Evolutionary conservation across 2,329 filamentous ascomycete genomes (phyloP).

Genomic region (Pseudogymnoascus sp.): DNA sequence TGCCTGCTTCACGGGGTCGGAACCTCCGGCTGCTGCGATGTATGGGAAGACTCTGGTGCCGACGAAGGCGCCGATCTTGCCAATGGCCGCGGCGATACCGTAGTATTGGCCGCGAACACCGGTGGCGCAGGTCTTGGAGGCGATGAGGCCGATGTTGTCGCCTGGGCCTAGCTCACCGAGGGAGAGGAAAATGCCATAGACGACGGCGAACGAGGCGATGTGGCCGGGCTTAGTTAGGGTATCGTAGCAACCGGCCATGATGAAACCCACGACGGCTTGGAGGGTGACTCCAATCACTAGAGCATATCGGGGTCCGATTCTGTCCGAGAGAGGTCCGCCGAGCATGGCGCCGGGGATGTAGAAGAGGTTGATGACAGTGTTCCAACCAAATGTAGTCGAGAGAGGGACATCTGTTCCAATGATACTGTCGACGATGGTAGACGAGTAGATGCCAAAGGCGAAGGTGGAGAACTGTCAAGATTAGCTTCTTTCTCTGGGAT

Average conservation of each 20-base stretch:
- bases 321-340: slow-evolving; percentile 71
- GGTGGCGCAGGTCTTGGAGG: slow-evolving; percentile 82
- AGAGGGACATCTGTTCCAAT: slow-evolving; percentile 54
- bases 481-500: slow-evolving; percentile 15
- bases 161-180: slow-evolving; percentile 79
- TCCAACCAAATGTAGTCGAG: slow-evolving; percentile 80
- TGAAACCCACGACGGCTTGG: slow-evolving; percentile 76
- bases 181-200: slow-evolving; percentile 72
- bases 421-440: slow-evolving; percentile 62
- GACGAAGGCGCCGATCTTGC: slow-evolving; percentile 77
- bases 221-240: slow-evolving; percentile 59
- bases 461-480: slow-evolving; percentile 63
- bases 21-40: slow-evolving; percentile 52
- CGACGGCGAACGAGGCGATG: slow-evolving; percentile 68
- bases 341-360: slow-evolving; percentile 77
- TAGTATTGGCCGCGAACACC: slow-evolving; percentile 77
- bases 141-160: slow-evolving; percentile 83
- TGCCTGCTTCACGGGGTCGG: slow-evolving; percentile 57
- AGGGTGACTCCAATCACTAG: slow-evolving; percentile 62
- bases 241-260: slow-evolving; percentile 76
- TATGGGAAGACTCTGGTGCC: slow-evolving; percentile 78
- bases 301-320: slow-evolving; percentile 69
- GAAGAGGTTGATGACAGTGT: slow-evolving; percentile 80
- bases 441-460: slow-evolving; percentile 79
- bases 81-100: slow-evolving; percentile 63